Conservation (phyloP, 352 stramenopile genomes). For the Globisporangium emineosum region DNA sequence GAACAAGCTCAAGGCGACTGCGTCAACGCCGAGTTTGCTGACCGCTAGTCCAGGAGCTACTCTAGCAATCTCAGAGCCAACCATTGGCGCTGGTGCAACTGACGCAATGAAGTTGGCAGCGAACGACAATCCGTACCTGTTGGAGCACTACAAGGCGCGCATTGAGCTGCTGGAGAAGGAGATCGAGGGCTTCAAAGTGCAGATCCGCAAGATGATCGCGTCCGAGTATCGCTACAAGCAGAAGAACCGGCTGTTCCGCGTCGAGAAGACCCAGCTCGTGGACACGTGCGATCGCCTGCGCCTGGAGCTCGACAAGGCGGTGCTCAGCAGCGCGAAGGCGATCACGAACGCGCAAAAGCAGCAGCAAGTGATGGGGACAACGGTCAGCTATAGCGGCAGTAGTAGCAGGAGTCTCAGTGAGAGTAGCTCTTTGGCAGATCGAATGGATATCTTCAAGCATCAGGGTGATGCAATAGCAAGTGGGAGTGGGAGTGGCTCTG, state of each 20-base stretch:
- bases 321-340: constrained; percentile 32
- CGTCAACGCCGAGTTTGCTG: constrained; percentile 6
- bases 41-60: not conserved
- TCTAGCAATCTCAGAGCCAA: not conserved
- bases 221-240: constrained; percentile 75
- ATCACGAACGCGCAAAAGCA: constrained; percentile 23
- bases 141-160: constrained; percentile 54
- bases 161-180: constrained; percentile 52
- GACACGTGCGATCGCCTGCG: constrained; percentile 45
- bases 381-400: not conserved
- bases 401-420: not conserved
- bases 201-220: constrained; percentile 80
- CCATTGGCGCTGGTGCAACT: not conserved
- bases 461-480: not conserved
- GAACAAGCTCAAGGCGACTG: constrained; percentile 7
- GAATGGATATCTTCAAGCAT: not conserved
- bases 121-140: constrained; percentile 69
- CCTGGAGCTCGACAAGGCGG: constrained; percentile 38
- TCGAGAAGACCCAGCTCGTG: constrained; percentile 48
- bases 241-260: constrained; percentile 48
- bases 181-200: constrained; percentile 56
- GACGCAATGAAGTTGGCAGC: not conserved
- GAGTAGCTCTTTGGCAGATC: not conserved
- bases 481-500: not conserved
- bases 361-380: not conserved